phyloP scores from a whole-genome alignment of 352 stramenopile species.

The Phytophthora sp. region DNA sequence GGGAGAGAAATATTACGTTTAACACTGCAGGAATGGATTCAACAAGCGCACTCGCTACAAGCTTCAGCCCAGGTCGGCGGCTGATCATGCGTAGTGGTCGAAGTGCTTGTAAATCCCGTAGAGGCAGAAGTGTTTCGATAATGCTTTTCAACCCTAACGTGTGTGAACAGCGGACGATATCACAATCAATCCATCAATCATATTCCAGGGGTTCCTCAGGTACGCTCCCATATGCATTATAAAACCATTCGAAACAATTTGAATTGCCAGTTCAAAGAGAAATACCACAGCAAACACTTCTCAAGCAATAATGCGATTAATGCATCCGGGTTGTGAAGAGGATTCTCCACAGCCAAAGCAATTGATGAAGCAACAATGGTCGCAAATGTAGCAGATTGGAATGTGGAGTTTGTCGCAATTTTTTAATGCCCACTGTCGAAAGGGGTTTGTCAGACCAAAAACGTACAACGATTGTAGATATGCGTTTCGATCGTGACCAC shows the following conservation, averaged over 20 bases:
- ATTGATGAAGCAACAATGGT: constrained; percentile 83
- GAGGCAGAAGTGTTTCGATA: constrained; percentile 70
- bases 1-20: constrained; percentile 89
- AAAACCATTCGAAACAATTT: constrained; percentile 83
- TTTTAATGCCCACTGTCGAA: too few species aligned
- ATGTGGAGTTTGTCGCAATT: constrained; percentile 61
- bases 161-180: constrained; percentile 58
- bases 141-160: constrained; percentile 23
- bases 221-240: constrained; percentile 71
- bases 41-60: constrained; percentile 92
- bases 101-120: constrained; percentile 83
- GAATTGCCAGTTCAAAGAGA: constrained; percentile 81
- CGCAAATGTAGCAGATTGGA: constrained; percentile 71
- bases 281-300: constrained; percentile 73
- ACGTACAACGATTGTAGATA: too few species aligned
- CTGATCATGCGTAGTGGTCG: constrained; percentile 90
- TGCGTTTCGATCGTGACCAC: too few species aligned
- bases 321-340: constrained; percentile 64
- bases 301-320: constrained; percentile 33
- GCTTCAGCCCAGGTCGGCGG: constrained; percentile 71
- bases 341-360: constrained; percentile 84
- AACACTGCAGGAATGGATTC: constrained; percentile 82
- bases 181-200: constrained; percentile 88
- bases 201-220: constrained; percentile 84
- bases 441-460: too few species aligned